A percentile compares a stretch with the other conserved stretches of the same genome.
These are phyloP conservation scores for Albugo candida DNA, from an alignment of 352 stramenopile genomes.

Conservation along the genomic window DNA sequence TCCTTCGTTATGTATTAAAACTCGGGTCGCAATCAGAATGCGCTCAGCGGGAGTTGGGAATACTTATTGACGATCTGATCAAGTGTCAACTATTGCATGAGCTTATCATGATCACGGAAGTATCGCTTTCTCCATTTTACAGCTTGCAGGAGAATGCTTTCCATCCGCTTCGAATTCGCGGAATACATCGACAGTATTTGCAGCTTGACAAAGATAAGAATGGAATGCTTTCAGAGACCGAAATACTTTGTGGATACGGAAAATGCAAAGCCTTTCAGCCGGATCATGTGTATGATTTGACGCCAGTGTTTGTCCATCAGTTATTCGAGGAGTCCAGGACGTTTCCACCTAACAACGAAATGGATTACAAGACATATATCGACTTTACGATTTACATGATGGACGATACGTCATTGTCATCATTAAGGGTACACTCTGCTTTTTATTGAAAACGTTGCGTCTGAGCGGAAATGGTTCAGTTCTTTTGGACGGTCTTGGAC, in stretches of 20 bases:
- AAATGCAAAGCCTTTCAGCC: slow-evolving; percentile 54
- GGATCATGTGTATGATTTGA: slow-evolving; percentile 32
- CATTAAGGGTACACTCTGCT: slow-evolving; percentile 18
- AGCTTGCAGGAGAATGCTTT: slow-evolving; percentile 14
- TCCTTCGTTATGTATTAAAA: slow-evolving; percentile 26
- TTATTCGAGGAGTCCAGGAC: slow-evolving; percentile 29
- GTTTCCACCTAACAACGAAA: slow-evolving; percentile 21
- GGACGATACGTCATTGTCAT: slow-evolving; percentile 15
- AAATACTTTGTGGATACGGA: slow-evolving; percentile 24
- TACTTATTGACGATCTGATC: slow-evolving; percentile 21
- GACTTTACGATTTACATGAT: slow-evolving; percentile 36
- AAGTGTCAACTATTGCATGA: slow-evolving; percentile 15
- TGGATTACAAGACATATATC: slow-evolving; percentile 42
- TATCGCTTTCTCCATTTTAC: slow-evolving; percentile 14
- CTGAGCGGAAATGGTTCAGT: slow-evolving; percentile 13
- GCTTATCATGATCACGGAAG: slow-evolving; percentile 26
- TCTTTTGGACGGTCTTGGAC: slow-evolving; percentile 48
- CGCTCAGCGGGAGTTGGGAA: too few species aligned
- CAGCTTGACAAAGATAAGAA: slow-evolving; percentile 45
- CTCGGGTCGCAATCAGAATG: slow-evolving; percentile 2
- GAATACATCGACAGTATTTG: slow-evolving; percentile 34
- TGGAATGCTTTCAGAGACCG: slow-evolving; percentile 23
- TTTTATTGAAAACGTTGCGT: neutral
- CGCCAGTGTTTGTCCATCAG: slow-evolving; percentile 24
- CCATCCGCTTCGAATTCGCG: slow-evolving; percentile 12